A percentile compares a stretch with the other conserved stretches of the same genome.
These are phyloP conservation scores for Apiotrichum gracile DNA, from an alignment of 1,284 basidiomycete genomes.

Conservation along the genomic window DNA sequence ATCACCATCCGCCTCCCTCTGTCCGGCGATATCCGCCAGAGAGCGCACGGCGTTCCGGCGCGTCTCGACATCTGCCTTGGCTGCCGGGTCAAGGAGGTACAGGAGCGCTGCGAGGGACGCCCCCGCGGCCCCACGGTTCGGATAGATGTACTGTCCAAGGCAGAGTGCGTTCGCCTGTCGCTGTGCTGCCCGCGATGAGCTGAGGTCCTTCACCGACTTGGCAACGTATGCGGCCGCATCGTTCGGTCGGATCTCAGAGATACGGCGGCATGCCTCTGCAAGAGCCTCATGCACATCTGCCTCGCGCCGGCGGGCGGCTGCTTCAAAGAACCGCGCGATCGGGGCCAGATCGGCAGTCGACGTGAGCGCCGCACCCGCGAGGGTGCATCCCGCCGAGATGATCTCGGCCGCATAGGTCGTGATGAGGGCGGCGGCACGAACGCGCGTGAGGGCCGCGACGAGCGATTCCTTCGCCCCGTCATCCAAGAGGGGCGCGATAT, in stretches of 20 bases:
- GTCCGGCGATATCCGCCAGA: conserved; percentile 23
- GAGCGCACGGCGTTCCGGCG: conserved; percentile 34
- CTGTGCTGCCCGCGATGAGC: conserved; percentile 48
- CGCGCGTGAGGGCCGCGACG: conserved; percentile 42
- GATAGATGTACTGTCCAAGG: conserved; percentile 68
- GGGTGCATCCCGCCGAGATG: conserved; percentile 63
- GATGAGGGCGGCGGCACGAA: conserved; percentile 56
- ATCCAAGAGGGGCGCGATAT: conserved; percentile 55
- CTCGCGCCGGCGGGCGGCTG: conserved; percentile 64
- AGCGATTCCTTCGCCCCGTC: conserved; percentile 31
- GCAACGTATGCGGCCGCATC: conserved; percentile 25
- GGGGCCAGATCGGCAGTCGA: conserved; percentile 16
- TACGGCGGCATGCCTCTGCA: conserved; percentile 57
- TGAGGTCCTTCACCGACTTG: conserved; percentile 65
- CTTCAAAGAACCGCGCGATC: conserved; percentile 51
- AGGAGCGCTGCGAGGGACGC: conserved; percentile 23
- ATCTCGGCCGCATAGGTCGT: conserved; percentile 68
- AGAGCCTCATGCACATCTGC: conserved; percentile 66
- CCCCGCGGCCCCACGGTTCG: conserved; percentile 37
- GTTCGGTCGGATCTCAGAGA: conserved; percentile 54
- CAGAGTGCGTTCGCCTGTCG: conserved; percentile 72
- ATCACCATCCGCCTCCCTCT: not conserved
- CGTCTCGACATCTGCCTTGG: conserved; percentile 44
- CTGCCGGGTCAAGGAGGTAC: conserved; percentile 19
- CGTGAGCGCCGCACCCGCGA: conserved; percentile 65